These are phyloP conservation scores for Globisporangium emineosum DNA, from an alignment of 352 stramenopile species.

Conservation along the genomic window DNA sequence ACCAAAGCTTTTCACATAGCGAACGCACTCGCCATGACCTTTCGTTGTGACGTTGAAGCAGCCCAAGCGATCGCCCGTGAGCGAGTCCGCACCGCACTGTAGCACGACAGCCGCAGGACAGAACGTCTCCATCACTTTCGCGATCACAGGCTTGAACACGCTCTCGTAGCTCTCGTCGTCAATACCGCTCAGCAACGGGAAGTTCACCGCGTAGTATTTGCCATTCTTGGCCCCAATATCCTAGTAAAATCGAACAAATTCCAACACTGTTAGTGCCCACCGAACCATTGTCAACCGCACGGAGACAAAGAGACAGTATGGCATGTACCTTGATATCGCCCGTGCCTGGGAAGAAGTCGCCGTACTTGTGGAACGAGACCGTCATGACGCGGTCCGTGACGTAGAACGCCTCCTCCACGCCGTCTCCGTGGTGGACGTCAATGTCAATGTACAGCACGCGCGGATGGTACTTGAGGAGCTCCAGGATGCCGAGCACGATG, in stretches of 20 bases:
- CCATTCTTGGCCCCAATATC: conserved; percentile 87
- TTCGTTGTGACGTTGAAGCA: conserved; percentile 99
- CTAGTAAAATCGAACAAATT: not conserved
- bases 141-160: conserved; percentile 93
- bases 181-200: conserved; percentile 98
- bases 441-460: conserved; percentile 99
- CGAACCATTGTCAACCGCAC: not conserved
- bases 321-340: conserved; percentile 50
- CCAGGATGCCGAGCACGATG: conserved; percentile 97
- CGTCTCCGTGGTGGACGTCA: conserved; percentile 99
- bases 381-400: conserved; percentile 98
- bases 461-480: conserved; percentile 96
- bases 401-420: conserved; percentile 99
- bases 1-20: conserved; percentile 96
- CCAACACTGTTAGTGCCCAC: not conserved
- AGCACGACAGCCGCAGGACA: conserved; percentile 94
- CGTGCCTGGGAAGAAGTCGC: conserved; percentile 99
- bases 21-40: conserved; percentile 96
- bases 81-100: conserved; percentile 97
- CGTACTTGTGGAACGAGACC: conserved; percentile 99
- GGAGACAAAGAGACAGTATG: not conserved
- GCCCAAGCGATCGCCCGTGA: conserved; percentile 96
- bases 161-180: conserved; percentile 94
- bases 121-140: conserved; percentile 98
- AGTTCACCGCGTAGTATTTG: conserved; percentile 99